Conservation (phyloP, 2,329 filamentous ascomycete genomes). For the Cordyceps cicadae region DNA sequence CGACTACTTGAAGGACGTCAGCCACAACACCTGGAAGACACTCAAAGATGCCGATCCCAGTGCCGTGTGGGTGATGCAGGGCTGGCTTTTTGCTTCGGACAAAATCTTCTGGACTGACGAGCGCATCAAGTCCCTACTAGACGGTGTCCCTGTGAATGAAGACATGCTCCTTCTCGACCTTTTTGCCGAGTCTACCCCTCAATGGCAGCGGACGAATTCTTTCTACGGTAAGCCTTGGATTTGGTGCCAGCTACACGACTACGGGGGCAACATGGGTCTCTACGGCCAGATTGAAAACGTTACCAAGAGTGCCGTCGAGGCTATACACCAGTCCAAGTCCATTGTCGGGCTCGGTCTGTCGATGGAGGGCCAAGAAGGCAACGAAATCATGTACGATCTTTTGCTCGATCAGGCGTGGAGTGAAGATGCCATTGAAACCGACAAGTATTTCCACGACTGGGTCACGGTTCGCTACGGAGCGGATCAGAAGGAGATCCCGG, state of each 20-base stretch:
- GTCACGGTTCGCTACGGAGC: slow-evolving; percentile 30
- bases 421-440: slow-evolving; percentile 30
- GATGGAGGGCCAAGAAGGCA: slow-evolving; percentile 41
- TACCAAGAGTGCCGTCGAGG: slow-evolving; percentile 35
- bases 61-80: slow-evolving; percentile 41
- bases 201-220: slow-evolving; percentile 38
- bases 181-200: slow-evolving; percentile 37
- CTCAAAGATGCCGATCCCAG: slow-evolving; percentile 36
- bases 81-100: slow-evolving; percentile 37
- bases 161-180: slow-evolving; percentile 43
- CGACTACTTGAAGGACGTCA: slow-evolving; percentile 34
- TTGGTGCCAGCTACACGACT: slow-evolving; percentile 42
- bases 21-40: slow-evolving; percentile 29
- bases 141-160: slow-evolving; percentile 30
- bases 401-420: slow-evolving; percentile 42
- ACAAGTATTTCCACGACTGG: slow-evolving; percentile 37
- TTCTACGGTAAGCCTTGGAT: slow-evolving; percentile 44
- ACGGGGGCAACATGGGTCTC: slow-evolving; percentile 36
- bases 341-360: slow-evolving; percentile 38
- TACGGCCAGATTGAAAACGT: slow-evolving; percentile 41
- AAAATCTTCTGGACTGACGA: slow-evolving; percentile 32
- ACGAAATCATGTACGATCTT: slow-evolving; percentile 40
- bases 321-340: slow-evolving; percentile 28
- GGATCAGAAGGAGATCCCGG: neutral
- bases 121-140: slow-evolving; percentile 37